Percentiles rank a stretch among this genome's conserved stretches.
Conservation (phyloP, 129 eudicot species). For the Saussurea involucrata region DNA sequence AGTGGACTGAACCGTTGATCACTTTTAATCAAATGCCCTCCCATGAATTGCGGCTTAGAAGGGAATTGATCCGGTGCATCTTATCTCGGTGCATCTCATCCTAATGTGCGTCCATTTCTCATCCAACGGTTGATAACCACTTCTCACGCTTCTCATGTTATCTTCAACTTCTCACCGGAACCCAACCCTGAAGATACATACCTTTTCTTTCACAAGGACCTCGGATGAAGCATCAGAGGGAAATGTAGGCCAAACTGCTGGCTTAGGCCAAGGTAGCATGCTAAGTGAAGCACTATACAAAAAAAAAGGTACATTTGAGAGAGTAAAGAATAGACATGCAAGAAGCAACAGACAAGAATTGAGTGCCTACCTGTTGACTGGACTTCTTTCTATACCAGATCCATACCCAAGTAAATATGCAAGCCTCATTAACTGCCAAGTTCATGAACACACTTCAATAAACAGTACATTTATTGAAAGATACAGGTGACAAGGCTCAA, state of each 20-base stretch:
- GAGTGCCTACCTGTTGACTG: conserved; percentile 74
- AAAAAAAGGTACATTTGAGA: background rate
- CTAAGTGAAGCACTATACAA: conserved; percentile 75
- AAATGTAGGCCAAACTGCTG: conserved; percentile 84
- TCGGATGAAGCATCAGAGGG: conserved; percentile 76
- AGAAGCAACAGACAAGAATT: background rate
- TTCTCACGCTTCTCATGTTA: too few species aligned
- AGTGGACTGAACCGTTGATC: too few species aligned
- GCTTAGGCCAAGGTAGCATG: conserved; percentile 98
- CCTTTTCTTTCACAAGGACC: conserved; percentile 81
- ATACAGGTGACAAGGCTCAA: background rate
- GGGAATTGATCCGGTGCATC: too few species aligned
- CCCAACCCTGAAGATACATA: too few species aligned
- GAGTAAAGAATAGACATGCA: background rate
- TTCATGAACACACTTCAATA: conserved; percentile 12
- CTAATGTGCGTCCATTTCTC: too few species aligned
- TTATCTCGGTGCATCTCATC: too few species aligned
- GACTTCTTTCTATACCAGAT: conserved; percentile 82
- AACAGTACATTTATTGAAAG: conserved; percentile 3
- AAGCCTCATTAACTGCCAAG: conserved; percentile 90
- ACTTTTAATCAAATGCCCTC: too few species aligned
- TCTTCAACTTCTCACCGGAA: too few species aligned
- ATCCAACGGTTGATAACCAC: too few species aligned
- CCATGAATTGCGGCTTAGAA: too few species aligned
- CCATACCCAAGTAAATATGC: conserved; percentile 87